phyloP scores from a whole-genome alignment of 345 rosid species.

The Syzygium grande region DNA sequence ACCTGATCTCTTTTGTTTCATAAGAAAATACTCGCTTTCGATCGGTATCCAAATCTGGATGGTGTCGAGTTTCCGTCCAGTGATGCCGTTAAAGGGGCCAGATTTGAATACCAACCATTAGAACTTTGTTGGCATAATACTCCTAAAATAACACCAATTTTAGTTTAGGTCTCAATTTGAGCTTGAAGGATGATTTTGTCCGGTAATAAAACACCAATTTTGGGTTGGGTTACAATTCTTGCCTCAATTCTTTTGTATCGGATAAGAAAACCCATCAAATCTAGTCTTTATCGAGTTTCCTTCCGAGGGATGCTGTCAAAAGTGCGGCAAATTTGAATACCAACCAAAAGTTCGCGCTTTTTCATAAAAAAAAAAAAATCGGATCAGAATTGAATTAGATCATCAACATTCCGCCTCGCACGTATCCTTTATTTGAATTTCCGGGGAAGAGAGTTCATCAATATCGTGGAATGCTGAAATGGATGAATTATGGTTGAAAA shows the following conservation, averaged over 20 bases:
- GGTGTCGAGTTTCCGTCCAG: not conserved
- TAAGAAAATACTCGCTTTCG: not conserved
- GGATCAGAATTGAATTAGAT: not conserved
- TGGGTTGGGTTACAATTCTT: not conserved
- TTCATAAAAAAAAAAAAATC: not conserved
- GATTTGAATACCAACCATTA: accelerated
- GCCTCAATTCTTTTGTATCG: not conserved
- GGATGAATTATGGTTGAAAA: not conserved
- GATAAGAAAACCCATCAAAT: not conserved
- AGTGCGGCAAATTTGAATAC: not conserved
- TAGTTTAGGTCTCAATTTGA: not conserved
- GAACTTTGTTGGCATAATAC: not conserved
- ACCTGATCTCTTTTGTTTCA: not conserved
- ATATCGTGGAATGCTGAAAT: not conserved
- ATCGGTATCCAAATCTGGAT: not conserved
- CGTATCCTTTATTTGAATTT: not conserved
- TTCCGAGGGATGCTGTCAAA: not conserved
- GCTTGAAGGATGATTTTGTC: accelerated
- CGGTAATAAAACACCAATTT: not conserved
- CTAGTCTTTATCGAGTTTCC: not conserved
- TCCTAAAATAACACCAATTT: accelerated
- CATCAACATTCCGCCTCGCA: not conserved
- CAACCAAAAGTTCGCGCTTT: not conserved
- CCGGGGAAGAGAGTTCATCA: not conserved
- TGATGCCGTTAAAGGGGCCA: not conserved